Conservation (phyloP, 73 alveolate genomes). For the Loxodes magnus region DNA sequence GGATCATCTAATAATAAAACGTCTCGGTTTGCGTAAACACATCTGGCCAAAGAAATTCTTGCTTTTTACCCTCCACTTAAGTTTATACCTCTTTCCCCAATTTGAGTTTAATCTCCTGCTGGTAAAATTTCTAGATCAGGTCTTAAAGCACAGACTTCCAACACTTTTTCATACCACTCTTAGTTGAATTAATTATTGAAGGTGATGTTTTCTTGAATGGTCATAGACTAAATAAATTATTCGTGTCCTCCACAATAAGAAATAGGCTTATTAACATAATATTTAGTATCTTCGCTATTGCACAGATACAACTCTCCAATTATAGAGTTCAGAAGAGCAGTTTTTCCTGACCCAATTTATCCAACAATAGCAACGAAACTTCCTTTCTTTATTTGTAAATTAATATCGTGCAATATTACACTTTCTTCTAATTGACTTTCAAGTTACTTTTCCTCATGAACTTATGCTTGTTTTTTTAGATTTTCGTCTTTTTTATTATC, state of each 20-base stretch:
- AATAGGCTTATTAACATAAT: constrained; percentile 10
- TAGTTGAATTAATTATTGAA: constrained; percentile 18
- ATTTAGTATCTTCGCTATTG: constrained; percentile 12
- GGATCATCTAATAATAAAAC: constrained; percentile 78
- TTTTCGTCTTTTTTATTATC: too few relatives aligned
- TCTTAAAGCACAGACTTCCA: constrained; percentile 25
- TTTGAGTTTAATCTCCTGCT: constrained; percentile 45
- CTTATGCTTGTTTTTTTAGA: too few relatives aligned
- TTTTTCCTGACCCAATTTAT: constrained; percentile 87
- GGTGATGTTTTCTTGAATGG: constrained; percentile 37
- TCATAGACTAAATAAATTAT: constrained; percentile 34
- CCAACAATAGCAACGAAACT: constrained; percentile 77
- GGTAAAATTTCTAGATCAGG: constrained; percentile 31
- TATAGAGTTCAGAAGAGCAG: constrained; percentile 53
- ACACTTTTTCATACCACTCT: constrained; percentile 20
- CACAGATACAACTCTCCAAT: constrained; percentile 19
- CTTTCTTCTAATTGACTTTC: constrained; percentile 11
- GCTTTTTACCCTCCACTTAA: constrained; percentile 61
- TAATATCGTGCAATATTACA: constrained; percentile 37
- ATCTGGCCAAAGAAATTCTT: constrained; percentile 38
- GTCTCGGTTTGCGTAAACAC: constrained; percentile 32
- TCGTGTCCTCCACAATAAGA: constrained; percentile 26
- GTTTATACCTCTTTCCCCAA: constrained; percentile 59
- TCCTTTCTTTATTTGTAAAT: constrained; percentile 43
- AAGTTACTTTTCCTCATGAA: constrained; percentile 15